phyloP scores from a whole-genome alignment of 2,329 filamentous ascomycete genomes.

The Colletotrichum plurivorum region DNA sequence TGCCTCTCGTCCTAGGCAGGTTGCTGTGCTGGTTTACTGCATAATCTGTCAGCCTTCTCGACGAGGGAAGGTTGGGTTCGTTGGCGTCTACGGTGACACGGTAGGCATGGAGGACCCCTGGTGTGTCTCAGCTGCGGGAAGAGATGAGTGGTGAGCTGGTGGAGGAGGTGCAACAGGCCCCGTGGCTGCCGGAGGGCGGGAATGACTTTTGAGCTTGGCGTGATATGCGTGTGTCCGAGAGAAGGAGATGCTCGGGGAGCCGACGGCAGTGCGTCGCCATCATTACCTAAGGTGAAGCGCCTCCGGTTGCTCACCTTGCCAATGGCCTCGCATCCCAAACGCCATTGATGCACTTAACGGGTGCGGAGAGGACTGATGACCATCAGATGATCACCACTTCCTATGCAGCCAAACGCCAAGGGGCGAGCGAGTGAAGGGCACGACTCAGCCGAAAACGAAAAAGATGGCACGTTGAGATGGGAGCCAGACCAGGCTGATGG shows the following conservation, averaged over 20 bases:
- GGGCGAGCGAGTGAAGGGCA: slow-evolving; percentile 2
- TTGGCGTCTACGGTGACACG: slow-evolving; percentile 21
- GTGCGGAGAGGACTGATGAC: slow-evolving; percentile 23
- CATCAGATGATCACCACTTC: slow-evolving; percentile 37
- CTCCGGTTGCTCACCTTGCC: background rate
- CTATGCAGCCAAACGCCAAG: slow-evolving; percentile 17
- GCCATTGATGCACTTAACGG: slow-evolving; percentile 31
- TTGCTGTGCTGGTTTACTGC: slow-evolving; percentile 26
- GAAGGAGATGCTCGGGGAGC: slow-evolving; percentile 24
- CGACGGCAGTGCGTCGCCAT: background rate
- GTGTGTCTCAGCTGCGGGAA: slow-evolving; percentile 23
- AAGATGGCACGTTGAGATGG: background rate
- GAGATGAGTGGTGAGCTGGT: slow-evolving; percentile 12
- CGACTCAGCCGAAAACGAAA: slow-evolving; percentile 24
- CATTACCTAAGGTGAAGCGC: slow-evolving; percentile 5
- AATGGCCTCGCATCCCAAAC: slow-evolving; percentile 12
- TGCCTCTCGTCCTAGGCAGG: background rate
- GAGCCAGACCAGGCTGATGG: background rate
- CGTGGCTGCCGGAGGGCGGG: slow-evolving; percentile 17
- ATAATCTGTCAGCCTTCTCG: slow-evolving; percentile 40
- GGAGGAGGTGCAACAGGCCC: slow-evolving; percentile 4
- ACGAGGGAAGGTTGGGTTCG: slow-evolving; percentile 39
- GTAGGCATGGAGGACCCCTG: slow-evolving; percentile 13
- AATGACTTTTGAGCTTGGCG: slow-evolving; percentile 12
- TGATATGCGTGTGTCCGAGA: slow-evolving; percentile 26